Percentiles rank a stretch among this genome's conserved stretches.
phyloP scores from a whole-genome alignment of 2,329 filamentous ascomycete genomes.

The Ceratocystiopsis brevicomis region DNA sequence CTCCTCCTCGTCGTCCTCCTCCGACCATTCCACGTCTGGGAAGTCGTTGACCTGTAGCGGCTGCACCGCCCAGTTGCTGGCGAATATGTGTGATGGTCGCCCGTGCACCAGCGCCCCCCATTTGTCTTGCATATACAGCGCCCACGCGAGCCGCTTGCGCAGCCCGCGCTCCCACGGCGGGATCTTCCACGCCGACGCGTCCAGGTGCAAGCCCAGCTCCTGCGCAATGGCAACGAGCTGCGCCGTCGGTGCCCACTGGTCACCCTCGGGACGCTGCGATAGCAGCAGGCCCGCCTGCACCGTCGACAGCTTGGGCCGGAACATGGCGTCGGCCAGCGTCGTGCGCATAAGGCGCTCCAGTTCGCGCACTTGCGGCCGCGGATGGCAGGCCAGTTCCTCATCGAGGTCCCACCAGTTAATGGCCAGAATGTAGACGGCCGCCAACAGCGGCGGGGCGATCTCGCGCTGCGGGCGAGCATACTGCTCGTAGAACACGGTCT shows the following conservation, averaged over 20 bases:
- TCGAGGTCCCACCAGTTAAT: constrained; percentile 43
- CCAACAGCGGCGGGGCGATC: constrained; percentile 38
- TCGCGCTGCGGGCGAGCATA: constrained; percentile 37
- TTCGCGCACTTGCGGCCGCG: constrained; percentile 21
- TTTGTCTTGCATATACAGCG: constrained; percentile 44
- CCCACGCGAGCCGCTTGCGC: constrained; percentile 43
- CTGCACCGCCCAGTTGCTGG: constrained; percentile 58
- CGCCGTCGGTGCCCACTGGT: constrained; percentile 29
- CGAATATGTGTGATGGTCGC: constrained; percentile 57
- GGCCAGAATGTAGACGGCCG: constrained; percentile 42
- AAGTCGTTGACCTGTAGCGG: constrained; percentile 49
- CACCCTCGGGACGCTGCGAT: constrained; percentile 27
- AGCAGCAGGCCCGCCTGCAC: constrained; percentile 35
- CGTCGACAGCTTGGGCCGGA: constrained; percentile 34
- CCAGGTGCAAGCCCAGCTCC: constrained; percentile 39
- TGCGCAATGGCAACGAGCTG: constrained; percentile 38
- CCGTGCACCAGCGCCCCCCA: constrained; percentile 78
- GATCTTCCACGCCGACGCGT: constrained; percentile 43
- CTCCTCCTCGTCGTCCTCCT: constrained; percentile 36
- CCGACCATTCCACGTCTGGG: constrained; percentile 49
- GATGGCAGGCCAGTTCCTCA: constrained; percentile 26
- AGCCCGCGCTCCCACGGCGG: constrained; percentile 44
- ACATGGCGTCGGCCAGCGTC: constrained; percentile 28
- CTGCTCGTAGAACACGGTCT: constrained; percentile 46
- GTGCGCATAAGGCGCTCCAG: constrained; percentile 19